phyloP scores from a whole-genome alignment of 1,139 yeast genomes.

The Hansenula anomala region DNA sequence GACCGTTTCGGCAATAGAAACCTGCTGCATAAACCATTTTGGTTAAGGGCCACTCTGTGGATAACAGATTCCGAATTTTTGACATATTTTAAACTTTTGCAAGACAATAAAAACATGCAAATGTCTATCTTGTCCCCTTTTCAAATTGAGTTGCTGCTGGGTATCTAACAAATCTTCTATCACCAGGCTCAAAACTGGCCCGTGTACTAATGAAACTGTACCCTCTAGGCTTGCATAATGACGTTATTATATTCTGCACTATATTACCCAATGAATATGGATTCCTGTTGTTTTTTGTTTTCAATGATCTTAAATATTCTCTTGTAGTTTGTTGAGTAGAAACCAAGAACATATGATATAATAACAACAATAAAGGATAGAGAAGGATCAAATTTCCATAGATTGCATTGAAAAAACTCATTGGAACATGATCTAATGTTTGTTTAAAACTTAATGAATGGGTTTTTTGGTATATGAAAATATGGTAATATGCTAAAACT shows the following conservation, averaged over 20 bases:
- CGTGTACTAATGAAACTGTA: constrained; percentile 34
- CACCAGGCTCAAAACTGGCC: constrained; percentile 35
- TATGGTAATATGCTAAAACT: constrained; percentile 31
- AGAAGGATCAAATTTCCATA: constrained; percentile 38
- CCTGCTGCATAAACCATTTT: too few relatives aligned
- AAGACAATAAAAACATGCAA: not conserved
- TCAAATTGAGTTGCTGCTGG: constrained; percentile 4
- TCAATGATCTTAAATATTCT: constrained; percentile 46
- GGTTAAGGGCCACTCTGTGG: not conserved
- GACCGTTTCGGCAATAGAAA: not conserved
- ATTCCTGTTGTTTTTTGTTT: constrained; percentile 24
- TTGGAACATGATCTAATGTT: constrained; percentile 23
- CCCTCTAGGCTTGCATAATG: constrained; percentile 50
- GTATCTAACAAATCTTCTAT: constrained; percentile 34
- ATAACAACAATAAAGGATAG: constrained; percentile 52
- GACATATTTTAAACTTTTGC: not conserved
- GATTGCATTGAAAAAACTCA: constrained; percentile 36
- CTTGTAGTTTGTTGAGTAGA: constrained; percentile 65
- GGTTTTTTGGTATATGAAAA: constrained; percentile 36
- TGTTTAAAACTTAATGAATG: constrained; percentile 31
- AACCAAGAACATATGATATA: constrained; percentile 50
- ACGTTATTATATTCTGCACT: constrained; percentile 36
- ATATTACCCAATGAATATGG: constrained; percentile 17
- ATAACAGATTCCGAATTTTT: not conserved
- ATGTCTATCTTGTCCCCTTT: not conserved